A percentile compares a stretch with the other conserved stretches of the same genome.
phyloP scores from a whole-genome alignment of 768 basidiomycete species.

The Neoboletus magnificus region DNA sequence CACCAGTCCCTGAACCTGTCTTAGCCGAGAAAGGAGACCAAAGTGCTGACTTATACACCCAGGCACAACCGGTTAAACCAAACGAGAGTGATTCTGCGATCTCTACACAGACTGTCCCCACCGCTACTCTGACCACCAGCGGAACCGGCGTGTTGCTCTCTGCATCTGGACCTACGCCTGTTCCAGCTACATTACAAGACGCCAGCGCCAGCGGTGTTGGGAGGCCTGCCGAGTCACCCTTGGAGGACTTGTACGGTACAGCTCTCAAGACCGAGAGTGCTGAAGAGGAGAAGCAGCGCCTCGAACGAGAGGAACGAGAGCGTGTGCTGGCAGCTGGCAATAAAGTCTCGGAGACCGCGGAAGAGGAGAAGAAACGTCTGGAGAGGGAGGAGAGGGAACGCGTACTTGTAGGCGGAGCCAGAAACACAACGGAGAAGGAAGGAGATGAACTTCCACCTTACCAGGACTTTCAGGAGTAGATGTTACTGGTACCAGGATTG shows the following conservation, averaged over 20 bases:
- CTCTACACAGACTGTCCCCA: conserved; percentile 30
- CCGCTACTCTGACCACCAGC: conserved; percentile 22
- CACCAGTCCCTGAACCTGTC: conserved; percentile 34
- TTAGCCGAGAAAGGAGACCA: conserved; percentile 4
- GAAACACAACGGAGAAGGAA: conserved; percentile 30
- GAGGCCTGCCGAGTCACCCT: conserved; percentile 21
- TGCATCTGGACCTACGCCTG: conserved; percentile 59
- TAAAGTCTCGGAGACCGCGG: conserved; percentile 44
- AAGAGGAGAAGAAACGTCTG: conserved; percentile 60
- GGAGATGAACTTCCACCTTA: conserved; percentile 44
- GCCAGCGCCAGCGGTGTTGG: conserved; percentile 5
- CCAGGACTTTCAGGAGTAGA: conserved; percentile 34
- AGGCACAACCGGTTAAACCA: not conserved
- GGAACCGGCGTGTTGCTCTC: conserved; percentile 65
- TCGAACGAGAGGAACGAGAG: conserved; percentile 53
- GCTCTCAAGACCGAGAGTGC: conserved; percentile 45
- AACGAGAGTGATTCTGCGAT: conserved; percentile 25
- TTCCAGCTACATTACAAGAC: not conserved
- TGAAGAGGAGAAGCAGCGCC: conserved; percentile 65
- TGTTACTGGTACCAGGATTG: not conserved
- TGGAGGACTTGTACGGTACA: conserved; percentile 31
- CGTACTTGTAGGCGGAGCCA: conserved; percentile 30
- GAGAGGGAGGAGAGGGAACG: conserved; percentile 69
- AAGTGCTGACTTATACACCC: conserved; percentile 7
- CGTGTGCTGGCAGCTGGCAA: conserved; percentile 34